These are phyloP conservation scores for Wickerhamiella lipophila DNA, from an alignment of 805 yeast species.

Conservation along the genomic window DNA sequence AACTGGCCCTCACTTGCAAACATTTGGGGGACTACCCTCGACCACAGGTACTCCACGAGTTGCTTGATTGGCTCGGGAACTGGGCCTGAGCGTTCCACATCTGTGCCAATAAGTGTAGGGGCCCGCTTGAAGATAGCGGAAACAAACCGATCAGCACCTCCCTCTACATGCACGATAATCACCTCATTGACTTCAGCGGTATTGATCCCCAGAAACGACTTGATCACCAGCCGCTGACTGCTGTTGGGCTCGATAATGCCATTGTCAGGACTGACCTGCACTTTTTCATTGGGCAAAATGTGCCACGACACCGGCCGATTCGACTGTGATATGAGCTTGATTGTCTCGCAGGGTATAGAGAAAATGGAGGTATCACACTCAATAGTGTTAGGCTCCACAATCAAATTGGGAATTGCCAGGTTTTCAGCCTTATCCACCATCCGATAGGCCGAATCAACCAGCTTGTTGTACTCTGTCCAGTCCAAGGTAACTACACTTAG, in stretches of 20 bases:
- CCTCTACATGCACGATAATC: conserved; percentile 8
- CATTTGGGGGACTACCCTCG: conserved; percentile 19
- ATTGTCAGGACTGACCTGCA: conserved; percentile 8
- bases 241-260: conserved; percentile 9
- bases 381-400: conserved; percentile 30
- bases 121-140: conserved; percentile 21
- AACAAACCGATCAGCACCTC: conserved; percentile 15
- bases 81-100: conserved; percentile 18
- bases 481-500: conserved; percentile 31
- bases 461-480: conserved; percentile 26
- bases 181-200: conserved; percentile 7
- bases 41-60: conserved; percentile 29
- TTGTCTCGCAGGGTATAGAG: conserved; percentile 8
- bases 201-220: conserved; percentile 4
- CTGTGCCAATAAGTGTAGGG: conserved; percentile 27
- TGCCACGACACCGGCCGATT: conserved; percentile 11
- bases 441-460: conserved; percentile 31
- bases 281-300: not conserved
- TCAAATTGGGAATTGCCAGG: conserved; percentile 32
- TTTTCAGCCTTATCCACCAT: conserved; percentile 36
- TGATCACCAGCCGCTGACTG: conserved; percentile 9
- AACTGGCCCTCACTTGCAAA: conserved; percentile 22
- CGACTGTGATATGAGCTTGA: not conserved
- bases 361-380: conserved; percentile 23
- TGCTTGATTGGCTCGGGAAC: conserved; percentile 29